Conservation (phyloP, 495 filamentous ascomycete species). For the Bombardia bombarda region DNA sequence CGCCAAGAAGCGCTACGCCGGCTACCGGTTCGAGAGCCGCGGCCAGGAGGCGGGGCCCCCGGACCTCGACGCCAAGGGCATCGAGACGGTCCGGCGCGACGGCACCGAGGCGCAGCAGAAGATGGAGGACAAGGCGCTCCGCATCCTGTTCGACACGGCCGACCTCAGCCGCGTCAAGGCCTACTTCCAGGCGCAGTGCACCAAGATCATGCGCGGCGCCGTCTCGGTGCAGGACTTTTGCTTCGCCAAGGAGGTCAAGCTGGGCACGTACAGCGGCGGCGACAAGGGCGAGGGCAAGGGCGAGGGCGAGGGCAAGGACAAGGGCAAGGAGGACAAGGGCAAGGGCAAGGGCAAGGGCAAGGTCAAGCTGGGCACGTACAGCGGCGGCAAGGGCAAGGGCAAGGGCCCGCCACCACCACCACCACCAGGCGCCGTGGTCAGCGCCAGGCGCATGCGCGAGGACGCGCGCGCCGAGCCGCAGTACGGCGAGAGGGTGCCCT, state of each 20-base stretch:
- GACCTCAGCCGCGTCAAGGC: conserved; percentile 85
- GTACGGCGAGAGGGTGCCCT: conserved; percentile 90
- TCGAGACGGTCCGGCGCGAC: conserved; percentile 92
- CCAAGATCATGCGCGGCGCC: conserved; percentile 82
- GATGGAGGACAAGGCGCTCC: conserved; percentile 89
- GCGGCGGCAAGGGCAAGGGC: conserved; percentile 56
- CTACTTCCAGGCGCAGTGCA: conserved; percentile 87
- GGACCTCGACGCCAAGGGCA: conserved; percentile 96
- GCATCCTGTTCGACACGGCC: conserved; percentile 75
- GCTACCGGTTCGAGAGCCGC: conserved; percentile 87
- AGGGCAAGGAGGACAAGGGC: too few species aligned
- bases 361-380: conserved; percentile 86
- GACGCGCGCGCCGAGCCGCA: conserved; percentile 86
- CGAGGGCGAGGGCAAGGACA: too few species aligned
- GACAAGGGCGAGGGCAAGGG: too few species aligned
- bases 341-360: too few species aligned
- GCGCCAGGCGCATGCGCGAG: conserved; percentile 72
- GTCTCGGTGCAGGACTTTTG: conserved; percentile 94
- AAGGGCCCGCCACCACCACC: conserved; percentile 72
- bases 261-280: conserved; percentile 86
- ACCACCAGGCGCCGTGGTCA: conserved; percentile 86
- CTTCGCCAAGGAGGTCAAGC: conserved; percentile 83
- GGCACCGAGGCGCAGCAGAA: conserved; percentile 94
- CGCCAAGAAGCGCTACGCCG: conserved; percentile 96
- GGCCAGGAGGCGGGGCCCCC: conserved; percentile 72